phyloP scores from a whole-genome alignment of 2,329 filamentous ascomycete genomes.

The Lachnellula cervina region DNA sequence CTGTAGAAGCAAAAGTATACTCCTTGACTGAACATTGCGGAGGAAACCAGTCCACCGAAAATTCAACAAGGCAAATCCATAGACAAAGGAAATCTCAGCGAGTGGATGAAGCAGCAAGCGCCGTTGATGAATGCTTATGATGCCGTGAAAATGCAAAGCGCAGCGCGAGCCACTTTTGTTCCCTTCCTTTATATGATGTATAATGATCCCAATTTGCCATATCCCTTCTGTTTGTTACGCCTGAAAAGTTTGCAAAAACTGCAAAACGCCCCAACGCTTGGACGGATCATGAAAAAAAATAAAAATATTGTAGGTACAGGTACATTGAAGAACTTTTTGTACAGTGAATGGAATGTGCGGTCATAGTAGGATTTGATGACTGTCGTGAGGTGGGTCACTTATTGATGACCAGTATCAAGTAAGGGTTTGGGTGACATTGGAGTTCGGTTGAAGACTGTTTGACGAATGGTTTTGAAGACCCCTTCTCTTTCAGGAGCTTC shows the following conservation, averaged over 20 bases:
- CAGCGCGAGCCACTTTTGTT: slow-evolving; percentile 33
- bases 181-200: slow-evolving; percentile 28
- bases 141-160: slow-evolving; percentile 22
- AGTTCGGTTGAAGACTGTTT: slow-evolving; percentile 52
- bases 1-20: neutral
- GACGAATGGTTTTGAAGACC: slow-evolving; percentile 53
- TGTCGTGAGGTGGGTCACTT: slow-evolving; percentile 3
- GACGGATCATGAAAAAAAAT: slow-evolving; percentile 24
- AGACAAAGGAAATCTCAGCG: slow-evolving; percentile 19
- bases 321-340: slow-evolving; percentile 12
- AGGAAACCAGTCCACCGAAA: slow-evolving; percentile 8
- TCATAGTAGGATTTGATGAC: slow-evolving; percentile 5
- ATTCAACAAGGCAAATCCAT: neutral
- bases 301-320: slow-evolving; percentile 29
- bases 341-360: slow-evolving; percentile 15
- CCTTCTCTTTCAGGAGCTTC: slow-evolving; percentile 40
- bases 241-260: slow-evolving; percentile 17
- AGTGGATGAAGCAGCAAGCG: slow-evolving; percentile 10
- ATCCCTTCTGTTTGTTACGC: slow-evolving; percentile 24
- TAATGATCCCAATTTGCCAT: slow-evolving; percentile 18
- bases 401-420: slow-evolving; percentile 18
- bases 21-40: neutral
- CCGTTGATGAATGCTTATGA: slow-evolving; percentile 1
- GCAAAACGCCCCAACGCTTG: slow-evolving; percentile 8
- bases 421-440: slow-evolving; percentile 27